phyloP scores from a whole-genome alignment of 441 rosid genomes.

The Eruca vesicaria region DNA sequence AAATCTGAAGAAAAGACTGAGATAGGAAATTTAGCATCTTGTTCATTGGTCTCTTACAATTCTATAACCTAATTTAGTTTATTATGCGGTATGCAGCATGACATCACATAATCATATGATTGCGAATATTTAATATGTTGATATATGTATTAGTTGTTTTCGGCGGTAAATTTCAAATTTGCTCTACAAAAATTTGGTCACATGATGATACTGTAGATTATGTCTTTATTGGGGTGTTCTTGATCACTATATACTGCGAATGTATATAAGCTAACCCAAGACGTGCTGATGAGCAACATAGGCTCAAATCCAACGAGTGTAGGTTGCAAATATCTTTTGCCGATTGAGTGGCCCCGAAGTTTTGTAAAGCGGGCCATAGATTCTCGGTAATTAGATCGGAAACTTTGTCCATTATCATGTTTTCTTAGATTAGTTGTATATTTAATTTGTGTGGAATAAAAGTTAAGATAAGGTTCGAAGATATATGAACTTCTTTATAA shows the following conservation, averaged over 20 bases:
- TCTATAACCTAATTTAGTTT: background rate
- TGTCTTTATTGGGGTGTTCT: background rate
- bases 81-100: background rate
- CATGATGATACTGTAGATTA: background rate
- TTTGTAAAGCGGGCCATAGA: background rate
- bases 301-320: background rate
- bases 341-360: background rate
- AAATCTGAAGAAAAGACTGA: background rate
- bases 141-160: background rate
- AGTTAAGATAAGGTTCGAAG: background rate
- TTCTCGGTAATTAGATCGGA: too few relatives aligned
- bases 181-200: background rate
- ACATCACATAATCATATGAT: background rate
- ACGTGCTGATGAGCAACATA: background rate
- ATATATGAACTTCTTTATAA: background rate
- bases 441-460: background rate
- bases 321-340: background rate
- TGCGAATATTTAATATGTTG: background rate
- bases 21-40: background rate
- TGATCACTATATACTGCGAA: background rate
- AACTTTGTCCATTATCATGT: background rate
- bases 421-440: background rate
- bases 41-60: background rate
- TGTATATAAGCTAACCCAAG: background rate
- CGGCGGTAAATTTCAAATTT: background rate